Percentiles rank a stretch among this genome's conserved stretches.
These are phyloP conservation scores for Xylariaceae sp. DNA, from an alignment of 2,329 filamentous ascomycete species.

Conservation along the genomic window DNA sequence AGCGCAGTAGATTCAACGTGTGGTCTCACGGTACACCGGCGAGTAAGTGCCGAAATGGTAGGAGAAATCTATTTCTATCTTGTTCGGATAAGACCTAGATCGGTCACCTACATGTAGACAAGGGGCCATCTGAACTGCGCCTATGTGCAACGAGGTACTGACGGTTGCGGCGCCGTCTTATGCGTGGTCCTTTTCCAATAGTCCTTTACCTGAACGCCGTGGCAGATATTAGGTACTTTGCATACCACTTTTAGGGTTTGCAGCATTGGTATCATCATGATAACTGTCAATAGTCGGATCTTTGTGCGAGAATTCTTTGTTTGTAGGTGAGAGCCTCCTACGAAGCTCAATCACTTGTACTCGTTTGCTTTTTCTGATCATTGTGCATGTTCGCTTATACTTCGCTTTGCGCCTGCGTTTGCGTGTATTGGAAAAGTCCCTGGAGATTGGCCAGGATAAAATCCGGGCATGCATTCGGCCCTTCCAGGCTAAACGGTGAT, in stretches of 20 bases:
- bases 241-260: not conserved
- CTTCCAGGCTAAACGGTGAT: slow-evolving; percentile 40
- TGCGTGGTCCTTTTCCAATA: slow-evolving; percentile 20
- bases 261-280: too few species aligned
- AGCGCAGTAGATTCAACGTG: too few species aligned
- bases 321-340: slow-evolving; percentile 3
- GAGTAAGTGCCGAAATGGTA: too few species aligned
- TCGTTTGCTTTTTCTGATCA: not conserved
- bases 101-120: slow-evolving; percentile 4
- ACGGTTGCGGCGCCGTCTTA: slow-evolving; percentile 15
- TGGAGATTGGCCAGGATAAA: slow-evolving; percentile 36
- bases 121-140: slow-evolving; percentile 7
- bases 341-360: slow-evolving; percentile 5
- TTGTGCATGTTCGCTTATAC: slow-evolving; percentile 8
- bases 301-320: too few species aligned
- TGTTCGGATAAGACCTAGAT: slow-evolving; percentile 5
- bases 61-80: slow-evolving; percentile 12
- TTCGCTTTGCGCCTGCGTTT: slow-evolving; percentile 9
- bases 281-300: too few species aligned
- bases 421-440: slow-evolving; percentile 23
- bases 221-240: not conserved
- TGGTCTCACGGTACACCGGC: too few species aligned
- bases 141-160: slow-evolving; percentile 8
- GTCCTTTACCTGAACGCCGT: slow-evolving; percentile 4
- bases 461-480: slow-evolving; percentile 34